These are phyloP conservation scores for Penicillium brevicompactum DNA, from an alignment of 2,329 filamentous ascomycete species.

Conservation along the genomic window DNA sequence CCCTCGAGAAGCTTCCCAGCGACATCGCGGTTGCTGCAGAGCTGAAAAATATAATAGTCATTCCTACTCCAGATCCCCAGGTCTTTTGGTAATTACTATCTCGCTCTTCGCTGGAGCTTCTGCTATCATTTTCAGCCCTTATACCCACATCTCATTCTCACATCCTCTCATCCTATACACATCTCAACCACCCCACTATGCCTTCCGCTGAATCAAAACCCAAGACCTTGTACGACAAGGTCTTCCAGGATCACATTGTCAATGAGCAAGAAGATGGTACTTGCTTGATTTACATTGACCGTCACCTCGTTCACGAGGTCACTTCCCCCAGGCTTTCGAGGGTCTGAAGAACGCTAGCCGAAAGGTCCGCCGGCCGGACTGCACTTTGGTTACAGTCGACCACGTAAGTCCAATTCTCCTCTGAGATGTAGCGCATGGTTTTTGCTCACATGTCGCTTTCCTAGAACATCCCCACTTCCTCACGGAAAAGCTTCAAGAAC, in stretches of 20 bases:
- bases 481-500: constrained; percentile 90
- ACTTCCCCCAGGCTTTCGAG: constrained; percentile 98
- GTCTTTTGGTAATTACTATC: constrained; percentile 9
- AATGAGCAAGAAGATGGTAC: constrained; percentile 95
- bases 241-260: constrained; percentile 90
- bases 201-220: constrained; percentile 71
- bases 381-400: constrained; percentile 93
- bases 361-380: constrained; percentile 89
- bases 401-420: constrained; percentile 68
- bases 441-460: constrained; percentile 17
- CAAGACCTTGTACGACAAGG: constrained; percentile 95
- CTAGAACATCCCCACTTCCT: constrained; percentile 89
- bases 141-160: neutral
- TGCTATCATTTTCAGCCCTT: neutral
- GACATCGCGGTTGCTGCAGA: constrained; percentile 35
- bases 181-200: constrained; percentile 58
- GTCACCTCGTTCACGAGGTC: constrained; percentile 97
- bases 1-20: constrained; percentile 34
- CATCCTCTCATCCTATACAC: constrained; percentile 5
- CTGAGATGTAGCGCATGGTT: neutral
- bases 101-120: constrained; percentile 3
- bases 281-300: constrained; percentile 88
- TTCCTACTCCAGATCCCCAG: constrained; percentile 12
- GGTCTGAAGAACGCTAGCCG: constrained; percentile 87
- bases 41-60: constrained; percentile 29